Evolutionary conservation across 192 early-diverging fungal species (phyloP).

Genomic region (Linnemannia exigua): DNA sequence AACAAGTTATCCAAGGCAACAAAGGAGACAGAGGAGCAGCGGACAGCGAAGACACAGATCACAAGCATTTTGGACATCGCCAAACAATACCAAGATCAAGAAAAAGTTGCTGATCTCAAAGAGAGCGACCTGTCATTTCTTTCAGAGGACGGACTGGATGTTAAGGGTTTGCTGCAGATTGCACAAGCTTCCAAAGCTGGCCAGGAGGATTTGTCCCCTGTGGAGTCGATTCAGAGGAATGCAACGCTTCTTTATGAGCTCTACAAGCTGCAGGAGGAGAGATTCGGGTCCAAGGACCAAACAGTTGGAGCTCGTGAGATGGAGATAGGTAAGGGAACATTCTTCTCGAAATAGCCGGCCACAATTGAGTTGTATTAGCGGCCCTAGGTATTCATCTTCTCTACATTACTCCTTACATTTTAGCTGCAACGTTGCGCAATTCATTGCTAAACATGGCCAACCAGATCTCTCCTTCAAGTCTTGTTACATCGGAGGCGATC

Average conservation of each 20-base stretch:
- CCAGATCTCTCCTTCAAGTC: conserved; percentile 51
- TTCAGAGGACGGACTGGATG: conserved; percentile 35
- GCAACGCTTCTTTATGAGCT: conserved; percentile 54
- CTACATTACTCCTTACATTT: background rate
- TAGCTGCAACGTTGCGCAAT: conserved; percentile 55
- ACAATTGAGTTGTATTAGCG: background rate
- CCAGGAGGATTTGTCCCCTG: background rate
- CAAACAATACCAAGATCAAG: conserved; percentile 23
- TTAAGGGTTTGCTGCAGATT: conserved; percentile 13
- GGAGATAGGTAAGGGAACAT: conserved; percentile 57
- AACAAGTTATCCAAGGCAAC: conserved; percentile 8
- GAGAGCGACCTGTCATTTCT: conserved; percentile 32
- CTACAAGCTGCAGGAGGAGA: conserved; percentile 60
- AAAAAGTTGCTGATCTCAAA: background rate
- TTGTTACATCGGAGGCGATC: conserved; percentile 50
- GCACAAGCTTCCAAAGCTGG: background rate
- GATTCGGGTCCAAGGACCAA: conserved; percentile 59
- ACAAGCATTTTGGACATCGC: conserved; percentile 40
- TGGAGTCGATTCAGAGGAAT: conserved; percentile 57
- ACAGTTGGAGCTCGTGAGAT: conserved; percentile 49
- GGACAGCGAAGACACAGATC: conserved; percentile 29
- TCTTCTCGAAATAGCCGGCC: background rate
- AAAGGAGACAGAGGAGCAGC: conserved; percentile 21
- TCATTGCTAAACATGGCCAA: conserved; percentile 43
- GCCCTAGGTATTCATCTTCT: too few relatives aligned